Conservation (phyloP, 2,329 filamentous ascomycete genomes). For the Ceratocystis smalleyi region DNA sequence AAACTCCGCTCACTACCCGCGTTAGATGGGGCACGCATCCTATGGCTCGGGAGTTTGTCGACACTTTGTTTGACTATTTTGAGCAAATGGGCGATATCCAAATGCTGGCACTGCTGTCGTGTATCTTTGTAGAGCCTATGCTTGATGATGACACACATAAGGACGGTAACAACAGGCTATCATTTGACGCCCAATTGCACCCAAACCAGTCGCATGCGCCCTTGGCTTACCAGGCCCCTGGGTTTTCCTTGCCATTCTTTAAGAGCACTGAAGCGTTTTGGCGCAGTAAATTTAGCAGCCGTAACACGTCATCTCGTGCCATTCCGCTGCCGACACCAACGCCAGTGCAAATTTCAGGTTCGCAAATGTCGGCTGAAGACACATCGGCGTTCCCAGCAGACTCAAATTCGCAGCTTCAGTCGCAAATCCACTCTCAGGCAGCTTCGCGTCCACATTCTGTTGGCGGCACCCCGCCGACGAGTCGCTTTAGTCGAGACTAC, state of each 20-base stretch:
- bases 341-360: conserved; percentile 38
- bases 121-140: conserved; percentile 37
- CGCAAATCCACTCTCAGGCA: conserved; percentile 12
- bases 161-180: conserved; percentile 24
- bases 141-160: conserved; percentile 30
- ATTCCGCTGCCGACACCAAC: conserved; percentile 44
- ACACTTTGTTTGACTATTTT: conserved; percentile 47
- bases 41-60: conserved; percentile 44
- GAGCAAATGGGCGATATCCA: conserved; percentile 48
- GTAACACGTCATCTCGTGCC: conserved; percentile 35
- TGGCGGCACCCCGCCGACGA: conserved; percentile 42
- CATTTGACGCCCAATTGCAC: not conserved
- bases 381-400: conserved; percentile 27
- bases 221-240: conserved; percentile 47
- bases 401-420: conserved; percentile 30
- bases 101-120: conserved; percentile 58
- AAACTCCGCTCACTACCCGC: conserved; percentile 30
- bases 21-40: conserved; percentile 56
- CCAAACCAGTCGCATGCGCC: conserved; percentile 41
- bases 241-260: conserved; percentile 52
- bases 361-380: conserved; percentile 41
- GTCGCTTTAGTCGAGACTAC: conserved; percentile 32
- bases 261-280: conserved; percentile 41
- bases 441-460: conserved; percentile 10
- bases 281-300: conserved; percentile 36